These are phyloP conservation scores for Moesziomyces sp. DNA, from an alignment of 1,284 basidiomycete species.

Conservation along the genomic window DNA sequence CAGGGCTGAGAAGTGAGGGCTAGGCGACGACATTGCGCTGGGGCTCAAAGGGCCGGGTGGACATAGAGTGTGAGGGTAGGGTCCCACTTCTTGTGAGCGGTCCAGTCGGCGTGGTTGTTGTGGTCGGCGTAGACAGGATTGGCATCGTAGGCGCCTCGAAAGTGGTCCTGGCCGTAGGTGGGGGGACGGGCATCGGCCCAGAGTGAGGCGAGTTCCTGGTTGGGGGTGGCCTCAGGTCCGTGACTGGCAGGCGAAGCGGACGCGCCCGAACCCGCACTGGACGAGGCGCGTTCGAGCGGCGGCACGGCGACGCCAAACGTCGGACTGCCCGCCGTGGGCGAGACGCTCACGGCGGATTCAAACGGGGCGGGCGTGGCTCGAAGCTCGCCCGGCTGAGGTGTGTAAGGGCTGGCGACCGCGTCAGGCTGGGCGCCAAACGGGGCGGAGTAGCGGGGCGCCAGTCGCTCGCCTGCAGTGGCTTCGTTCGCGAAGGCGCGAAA, in stretches of 20 bases:
- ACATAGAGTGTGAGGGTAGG: neutral
- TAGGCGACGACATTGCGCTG: neutral
- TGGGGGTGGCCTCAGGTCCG: neutral
- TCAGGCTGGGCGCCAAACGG: neutral
- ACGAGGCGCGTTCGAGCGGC: neutral
- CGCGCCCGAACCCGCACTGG: neutral
- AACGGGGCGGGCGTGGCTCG: neutral
- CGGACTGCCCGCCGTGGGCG: neutral
- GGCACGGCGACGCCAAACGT: neutral
- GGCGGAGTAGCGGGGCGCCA: neutral
- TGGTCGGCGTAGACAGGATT: neutral
- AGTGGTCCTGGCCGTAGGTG: neutral
- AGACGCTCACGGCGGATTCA: neutral
- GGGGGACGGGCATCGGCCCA: neutral
- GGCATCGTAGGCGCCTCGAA: neutral
- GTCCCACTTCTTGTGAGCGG: neutral
- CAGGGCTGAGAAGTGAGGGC: neutral
- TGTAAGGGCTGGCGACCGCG: neutral
- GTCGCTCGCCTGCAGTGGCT: neutral
- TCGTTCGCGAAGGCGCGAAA: neutral
- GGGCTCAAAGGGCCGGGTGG: neutral
- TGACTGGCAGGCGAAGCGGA: conserved; percentile 4
- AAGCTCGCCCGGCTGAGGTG: neutral
- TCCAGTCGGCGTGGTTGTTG: neutral
- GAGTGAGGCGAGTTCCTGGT: neutral